Conservation (phyloP, 2,329 filamentous ascomycete species). For the Curvularia lunata region DNA sequence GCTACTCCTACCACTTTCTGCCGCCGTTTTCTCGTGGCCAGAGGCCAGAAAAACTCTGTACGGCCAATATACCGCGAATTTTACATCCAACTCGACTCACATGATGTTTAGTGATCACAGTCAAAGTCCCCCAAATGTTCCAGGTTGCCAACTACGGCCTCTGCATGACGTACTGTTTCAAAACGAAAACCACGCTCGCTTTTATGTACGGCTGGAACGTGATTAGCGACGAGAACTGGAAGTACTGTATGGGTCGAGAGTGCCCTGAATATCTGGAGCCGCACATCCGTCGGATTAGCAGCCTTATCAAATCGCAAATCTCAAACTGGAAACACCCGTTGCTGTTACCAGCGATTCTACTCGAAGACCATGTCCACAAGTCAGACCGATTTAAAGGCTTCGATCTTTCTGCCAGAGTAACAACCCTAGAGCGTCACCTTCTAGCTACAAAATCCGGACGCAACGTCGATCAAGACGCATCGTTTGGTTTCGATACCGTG, state of each 20-base stretch:
- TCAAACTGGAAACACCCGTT: not conserved
- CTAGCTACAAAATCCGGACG: not conserved
- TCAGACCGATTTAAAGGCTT: not conserved
- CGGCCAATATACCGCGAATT: not conserved
- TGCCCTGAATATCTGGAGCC: not conserved
- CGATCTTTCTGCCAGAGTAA: not conserved
- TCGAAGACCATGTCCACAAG: not conserved
- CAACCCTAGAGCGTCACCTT: not conserved
- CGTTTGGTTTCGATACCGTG: not conserved
- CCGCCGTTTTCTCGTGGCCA: not conserved
- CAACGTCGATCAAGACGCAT: not conserved
- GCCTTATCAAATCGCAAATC: not conserved
- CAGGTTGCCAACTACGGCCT: not conserved
- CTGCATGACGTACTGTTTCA: not conserved
- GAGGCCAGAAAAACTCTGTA: not conserved
- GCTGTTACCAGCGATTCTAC: not conserved
- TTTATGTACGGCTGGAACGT: not conserved
- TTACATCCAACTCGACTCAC: not conserved
- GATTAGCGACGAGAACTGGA: not conserved
- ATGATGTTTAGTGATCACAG: not conserved
- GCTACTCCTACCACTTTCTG: not conserved
- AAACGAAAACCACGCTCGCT: not conserved
- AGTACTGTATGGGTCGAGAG: not conserved
- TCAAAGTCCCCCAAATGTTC: not conserved
- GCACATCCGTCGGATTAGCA: not conserved